Base-by-base conservation (phyloP, 106 monocot genomes). In the Acanthochlamys bracteata region DNA sequence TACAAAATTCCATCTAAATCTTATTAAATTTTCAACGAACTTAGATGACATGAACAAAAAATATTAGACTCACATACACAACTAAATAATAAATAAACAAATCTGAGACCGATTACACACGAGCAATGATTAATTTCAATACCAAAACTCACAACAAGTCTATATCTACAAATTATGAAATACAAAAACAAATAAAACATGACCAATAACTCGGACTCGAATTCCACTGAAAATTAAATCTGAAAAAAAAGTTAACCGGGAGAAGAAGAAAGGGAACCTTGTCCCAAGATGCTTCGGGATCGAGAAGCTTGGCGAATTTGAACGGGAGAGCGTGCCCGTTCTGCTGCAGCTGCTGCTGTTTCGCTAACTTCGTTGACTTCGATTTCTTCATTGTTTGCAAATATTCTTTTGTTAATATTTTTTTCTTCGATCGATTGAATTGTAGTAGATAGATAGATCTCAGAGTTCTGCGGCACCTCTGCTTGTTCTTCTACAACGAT, bases 261-360 rank as follows among this genome's bases (percentile, higher is more conserved):
- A 11, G 17, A 19, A 3, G 7, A 43, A 24, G 45, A 7, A 75
- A 33, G 16, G 14, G 10, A 68, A 93, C 93, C 90, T 90, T 95
- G n/a, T 90, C 95, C 96, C 96, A 96, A 7, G 77, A 69, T 3
- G 82, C 77, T 33, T 91, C 85, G 19, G 91, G 88, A 77, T 96
- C 96, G 25, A 91, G 77, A 53, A 83, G 66, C 54, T 75, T 96
- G 60, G 85, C 82, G 74, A 88, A 68, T 55, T 90, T 90, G 76
- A 83, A 91, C 45, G 84, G 90, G 4, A 75, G 68, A 39, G 43
- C 73, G 66, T 83, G 83, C 57, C 72, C 76, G 60, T 77, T 81
- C 78, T 75, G 69, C 76, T 78, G 74, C 22, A 70, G 74, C 11
- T 20, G 25, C 15, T 72, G 66, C 17, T 40, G 21, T 53, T 69